Evolutionary conservation across 768 basidiomycete genomes (phyloP).

Genomic region (Lactarius sp.): DNA sequence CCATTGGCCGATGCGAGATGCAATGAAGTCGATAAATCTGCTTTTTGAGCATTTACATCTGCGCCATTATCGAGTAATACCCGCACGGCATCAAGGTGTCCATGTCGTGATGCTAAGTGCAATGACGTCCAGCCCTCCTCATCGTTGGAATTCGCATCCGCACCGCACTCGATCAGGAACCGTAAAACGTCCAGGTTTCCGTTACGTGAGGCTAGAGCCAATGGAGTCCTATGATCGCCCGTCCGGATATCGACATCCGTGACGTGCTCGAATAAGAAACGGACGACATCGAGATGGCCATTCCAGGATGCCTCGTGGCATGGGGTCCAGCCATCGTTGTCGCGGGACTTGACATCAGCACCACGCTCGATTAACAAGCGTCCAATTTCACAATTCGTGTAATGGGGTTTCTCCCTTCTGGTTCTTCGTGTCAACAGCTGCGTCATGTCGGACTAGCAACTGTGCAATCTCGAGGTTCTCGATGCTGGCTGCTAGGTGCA

Average conservation of each 20-base stretch:
- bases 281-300: background rate
- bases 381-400: background rate
- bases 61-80: background rate
- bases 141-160: background rate
- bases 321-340: too few species aligned
- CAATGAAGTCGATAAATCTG: background rate
- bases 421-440: background rate
- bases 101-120: background rate
- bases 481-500: too few species aligned
- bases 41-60: background rate
- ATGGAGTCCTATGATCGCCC: background rate
- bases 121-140: background rate
- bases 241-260: background rate
- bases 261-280: background rate
- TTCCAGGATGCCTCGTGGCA: too few species aligned
- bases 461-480: too few species aligned
- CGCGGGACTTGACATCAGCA: too few species aligned
- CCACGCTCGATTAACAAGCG: background rate
- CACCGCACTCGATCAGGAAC: background rate
- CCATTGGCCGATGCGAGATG: background rate
- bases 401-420: background rate
- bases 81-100: background rate
- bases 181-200: background rate
- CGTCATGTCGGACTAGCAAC: background rate
- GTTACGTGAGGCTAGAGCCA: background rate